phyloP scores from a whole-genome alignment of 169 alveolate genomes.

The Theileria orientalis region DNA sequence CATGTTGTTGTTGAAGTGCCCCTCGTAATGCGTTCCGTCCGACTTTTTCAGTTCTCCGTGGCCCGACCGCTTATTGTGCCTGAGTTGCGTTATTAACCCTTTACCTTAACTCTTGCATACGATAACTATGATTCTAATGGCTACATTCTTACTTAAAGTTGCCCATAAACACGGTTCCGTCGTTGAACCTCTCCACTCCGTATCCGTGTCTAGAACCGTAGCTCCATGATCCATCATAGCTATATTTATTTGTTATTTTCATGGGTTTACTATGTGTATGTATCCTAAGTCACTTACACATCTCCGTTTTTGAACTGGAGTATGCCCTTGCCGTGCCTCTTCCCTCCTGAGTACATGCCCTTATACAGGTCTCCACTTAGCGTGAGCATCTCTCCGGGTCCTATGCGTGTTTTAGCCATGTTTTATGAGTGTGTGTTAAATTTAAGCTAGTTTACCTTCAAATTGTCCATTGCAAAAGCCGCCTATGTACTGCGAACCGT shows the following conservation, averaged over 20 bases:
- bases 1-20: conserved; percentile 39
- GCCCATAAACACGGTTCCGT: conserved; percentile 76
- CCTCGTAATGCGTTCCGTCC: conserved; percentile 58
- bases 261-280: background rate
- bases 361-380: conserved; percentile 91
- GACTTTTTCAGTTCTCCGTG: conserved; percentile 45
- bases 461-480: conserved; percentile 22
- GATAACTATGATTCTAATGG: background rate
- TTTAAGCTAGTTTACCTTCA: conserved; percentile 10
- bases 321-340: conserved; percentile 93
- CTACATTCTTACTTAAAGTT: conserved; percentile 24
- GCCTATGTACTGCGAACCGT: conserved; percentile 54
- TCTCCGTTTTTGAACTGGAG: conserved; percentile 44
- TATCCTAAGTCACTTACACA: conserved; percentile 10
- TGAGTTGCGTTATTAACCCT: background rate
- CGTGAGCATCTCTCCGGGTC: conserved; percentile 90
- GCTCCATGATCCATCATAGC: conserved; percentile 74
- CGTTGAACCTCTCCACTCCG: conserved; percentile 76
- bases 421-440: conserved; percentile 80
- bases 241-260: background rate
- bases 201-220: conserved; percentile 73
- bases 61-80: conserved; percentile 53
- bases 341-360: conserved; percentile 91
- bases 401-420: conserved; percentile 80
- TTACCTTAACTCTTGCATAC: background rate